Evolutionary conservation across 2,329 filamentous ascomycete genomes (phyloP), one percentile per base, ranked within the genome.

Genomic region (Dothideomycetes sp.): DNA sequence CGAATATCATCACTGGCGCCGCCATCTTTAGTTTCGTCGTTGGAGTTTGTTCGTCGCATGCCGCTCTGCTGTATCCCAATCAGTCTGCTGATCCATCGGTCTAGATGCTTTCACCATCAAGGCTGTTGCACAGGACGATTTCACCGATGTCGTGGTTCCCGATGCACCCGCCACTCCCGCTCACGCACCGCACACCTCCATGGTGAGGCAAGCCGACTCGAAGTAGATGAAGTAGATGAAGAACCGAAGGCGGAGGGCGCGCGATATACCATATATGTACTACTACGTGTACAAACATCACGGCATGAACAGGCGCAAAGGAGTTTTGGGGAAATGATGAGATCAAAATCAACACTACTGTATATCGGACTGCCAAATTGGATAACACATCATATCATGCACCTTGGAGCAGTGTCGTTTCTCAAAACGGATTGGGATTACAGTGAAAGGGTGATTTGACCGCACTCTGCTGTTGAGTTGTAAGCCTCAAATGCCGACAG

Each of bases 101-200:
- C 23, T 45, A 83, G 80, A 84, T 57, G 65, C 72, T 41, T 84
- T 76, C 60, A 84, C 80, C 29, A 82, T 98, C 58, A 76, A 71
- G 50, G 86, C 85, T 41, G 84, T 98, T 57, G 86, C 89, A 30
- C 91, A 96, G 64, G 91, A 96, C 63, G 85, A 95, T 51, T 98
- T 98, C 67, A 84, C 88, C 44, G 91, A 98, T 59, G 88, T 96
- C 53, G 80, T 86, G 59, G 81, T 96, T 25, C 91, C 91, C 19
- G 83, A 85, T 59, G 69, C 74, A 38, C 81, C 84, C 33, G 61
- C 64, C 35, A 65, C 71, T 45, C 61, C 67, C n/a, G 55, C 64
- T 27, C 59, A 64, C 19, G 47, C 50, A 13, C 51, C 50, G 18
- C 43, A 52, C 35, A 48, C 47, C n/a, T 48, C 49, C 41, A 46